Conservation (phyloP, 495 filamentous ascomycete genomes). For the Aspergillus bertholletiae region DNA sequence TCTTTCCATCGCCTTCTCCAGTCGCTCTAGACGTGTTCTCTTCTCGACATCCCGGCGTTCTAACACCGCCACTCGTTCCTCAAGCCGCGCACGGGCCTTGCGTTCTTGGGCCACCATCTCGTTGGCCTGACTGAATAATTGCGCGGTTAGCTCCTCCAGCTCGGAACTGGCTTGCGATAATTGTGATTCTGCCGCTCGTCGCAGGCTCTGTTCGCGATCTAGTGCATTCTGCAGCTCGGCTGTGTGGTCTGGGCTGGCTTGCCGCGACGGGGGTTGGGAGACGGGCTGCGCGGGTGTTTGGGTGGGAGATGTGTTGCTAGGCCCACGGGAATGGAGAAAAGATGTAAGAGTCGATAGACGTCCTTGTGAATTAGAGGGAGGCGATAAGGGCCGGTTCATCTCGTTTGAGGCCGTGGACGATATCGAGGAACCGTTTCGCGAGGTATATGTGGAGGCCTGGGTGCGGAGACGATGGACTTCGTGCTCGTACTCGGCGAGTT, state of each 20-base stretch:
- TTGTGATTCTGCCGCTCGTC: slow-evolving; percentile 70
- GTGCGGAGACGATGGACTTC: slow-evolving; percentile 67
- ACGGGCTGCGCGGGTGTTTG: slow-evolving; percentile 31
- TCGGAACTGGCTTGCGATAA: slow-evolving; percentile 70
- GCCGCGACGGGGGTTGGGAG: slow-evolving; percentile 25
- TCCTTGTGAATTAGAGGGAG: slow-evolving; percentile 23
- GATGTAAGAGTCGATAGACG: slow-evolving; percentile 60
- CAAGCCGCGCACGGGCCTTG: slow-evolving; percentile 71
- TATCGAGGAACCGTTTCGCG: slow-evolving; percentile 27
- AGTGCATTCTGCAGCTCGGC: slow-evolving; percentile 68
- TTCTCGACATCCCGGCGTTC: slow-evolving; percentile 71
- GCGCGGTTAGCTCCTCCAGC: slow-evolving; percentile 83
- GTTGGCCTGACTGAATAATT: slow-evolving; percentile 90
- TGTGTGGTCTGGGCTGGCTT: slow-evolving; percentile 27
- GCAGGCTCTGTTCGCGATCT: slow-evolving; percentile 64
- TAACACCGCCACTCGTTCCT: slow-evolving; percentile 67
- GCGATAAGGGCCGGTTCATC: slow-evolving; percentile 20
- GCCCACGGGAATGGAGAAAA: slow-evolving; percentile 60
- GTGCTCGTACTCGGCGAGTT: slow-evolving; percentile 93
- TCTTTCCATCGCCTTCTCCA: slow-evolving; percentile 76
- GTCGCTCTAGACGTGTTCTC: slow-evolving; percentile 61
- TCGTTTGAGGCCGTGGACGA: slow-evolving; percentile 32
- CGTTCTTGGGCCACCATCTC: slow-evolving; percentile 95
- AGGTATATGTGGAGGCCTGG: slow-evolving; percentile 26
- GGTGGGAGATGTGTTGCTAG: slow-evolving; percentile 37